Evolutionary conservation across 2,329 filamentous ascomycete species (phyloP).

Genomic region (Pestalotiopsis sp.): DNA sequence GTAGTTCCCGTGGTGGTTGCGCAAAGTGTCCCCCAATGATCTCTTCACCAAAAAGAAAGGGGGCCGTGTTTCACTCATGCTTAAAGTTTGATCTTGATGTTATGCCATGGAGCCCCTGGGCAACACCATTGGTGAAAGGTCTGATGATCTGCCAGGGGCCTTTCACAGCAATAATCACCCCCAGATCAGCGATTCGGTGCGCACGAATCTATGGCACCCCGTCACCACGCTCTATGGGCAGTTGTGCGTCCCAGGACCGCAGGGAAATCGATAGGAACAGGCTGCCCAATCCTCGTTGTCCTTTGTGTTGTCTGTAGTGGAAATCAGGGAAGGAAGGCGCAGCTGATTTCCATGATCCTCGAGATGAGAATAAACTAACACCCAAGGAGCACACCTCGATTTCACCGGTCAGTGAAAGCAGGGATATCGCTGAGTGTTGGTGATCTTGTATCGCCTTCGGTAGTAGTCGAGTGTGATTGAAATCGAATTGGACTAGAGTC

Average conservation of each 20-base stretch:
- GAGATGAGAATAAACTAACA: background rate
- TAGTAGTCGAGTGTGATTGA: background rate
- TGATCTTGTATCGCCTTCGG: background rate
- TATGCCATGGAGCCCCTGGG: background rate
- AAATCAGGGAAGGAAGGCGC: background rate
- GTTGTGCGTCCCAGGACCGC: background rate
- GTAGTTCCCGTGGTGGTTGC: no score
- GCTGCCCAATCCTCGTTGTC: background rate
- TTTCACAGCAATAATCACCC: background rate
- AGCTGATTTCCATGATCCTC: background rate
- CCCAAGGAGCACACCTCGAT: background rate
- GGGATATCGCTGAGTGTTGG: background rate
- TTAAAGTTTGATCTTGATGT: background rate
- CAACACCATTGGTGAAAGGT: background rate
- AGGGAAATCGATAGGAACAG: background rate
- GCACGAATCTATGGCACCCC: background rate
- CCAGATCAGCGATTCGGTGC: background rate
- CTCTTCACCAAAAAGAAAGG: background rate
- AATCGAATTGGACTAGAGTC: background rate
- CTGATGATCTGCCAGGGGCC: background rate
- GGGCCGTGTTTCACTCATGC: background rate
- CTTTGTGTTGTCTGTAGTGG: background rate
- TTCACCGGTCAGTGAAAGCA: background rate
- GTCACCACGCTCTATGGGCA: background rate
- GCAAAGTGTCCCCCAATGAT: no score